These are phyloP conservation scores for Leptographium galeiforme DNA, from an alignment of 2,329 filamentous ascomycete genomes.

Conservation along the genomic window DNA sequence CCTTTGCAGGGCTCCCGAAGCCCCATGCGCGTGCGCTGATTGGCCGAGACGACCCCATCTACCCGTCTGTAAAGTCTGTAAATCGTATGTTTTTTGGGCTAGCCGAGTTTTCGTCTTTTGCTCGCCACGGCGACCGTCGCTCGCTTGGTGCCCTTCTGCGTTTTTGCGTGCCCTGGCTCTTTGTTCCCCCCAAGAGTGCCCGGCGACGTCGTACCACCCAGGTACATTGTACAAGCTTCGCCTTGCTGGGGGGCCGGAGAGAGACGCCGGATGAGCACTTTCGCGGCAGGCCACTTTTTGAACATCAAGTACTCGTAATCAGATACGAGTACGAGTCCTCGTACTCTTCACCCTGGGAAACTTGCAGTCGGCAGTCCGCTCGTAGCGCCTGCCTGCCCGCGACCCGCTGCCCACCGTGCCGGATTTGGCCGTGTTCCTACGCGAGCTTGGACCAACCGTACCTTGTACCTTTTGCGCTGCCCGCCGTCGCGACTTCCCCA, in stretches of 20 bases:
- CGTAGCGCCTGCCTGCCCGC: constrained; percentile 1
- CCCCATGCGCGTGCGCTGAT: constrained; percentile 8
- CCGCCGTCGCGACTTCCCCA: background rate
- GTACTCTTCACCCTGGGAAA: background rate
- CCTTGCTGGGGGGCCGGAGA: no score
- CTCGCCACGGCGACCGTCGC: no score
- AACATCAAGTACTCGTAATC: no score
- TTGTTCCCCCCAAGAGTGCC: no score
- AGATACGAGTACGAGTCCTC: no score
- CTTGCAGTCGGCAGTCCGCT: background rate
- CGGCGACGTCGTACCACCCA: background rate
- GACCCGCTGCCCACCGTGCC: background rate
- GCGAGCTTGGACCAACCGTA: background rate
- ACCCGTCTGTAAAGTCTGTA: constrained; percentile 4
- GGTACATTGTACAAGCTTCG: background rate
- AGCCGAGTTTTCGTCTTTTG: constrained; percentile 2
- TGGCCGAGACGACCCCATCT: constrained; percentile 13
- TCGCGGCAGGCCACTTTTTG: no score
- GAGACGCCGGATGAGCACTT: no score
- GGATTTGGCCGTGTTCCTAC: constrained; percentile 5
- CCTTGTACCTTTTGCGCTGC: background rate
- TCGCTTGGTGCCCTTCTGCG: background rate
- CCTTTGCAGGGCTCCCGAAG: background rate
- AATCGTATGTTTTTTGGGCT: constrained; percentile 21
- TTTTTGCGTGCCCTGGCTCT: background rate